Evolutionary conservation across 768 basidiomycete species (phyloP).

Genomic region (Cyclocybe cylindracea): DNA sequence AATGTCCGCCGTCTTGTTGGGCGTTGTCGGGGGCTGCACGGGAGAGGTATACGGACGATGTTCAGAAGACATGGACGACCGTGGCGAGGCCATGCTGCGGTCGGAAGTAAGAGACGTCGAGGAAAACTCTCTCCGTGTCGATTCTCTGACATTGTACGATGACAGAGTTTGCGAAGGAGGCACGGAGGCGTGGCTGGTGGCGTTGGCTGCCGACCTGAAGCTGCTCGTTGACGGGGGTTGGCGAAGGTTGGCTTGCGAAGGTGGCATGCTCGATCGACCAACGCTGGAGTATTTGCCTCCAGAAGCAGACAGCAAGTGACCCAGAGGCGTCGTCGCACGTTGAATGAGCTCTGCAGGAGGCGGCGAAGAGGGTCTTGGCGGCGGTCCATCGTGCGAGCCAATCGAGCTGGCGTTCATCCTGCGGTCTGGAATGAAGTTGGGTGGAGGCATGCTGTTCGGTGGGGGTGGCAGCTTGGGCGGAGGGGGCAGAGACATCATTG

Average conservation of each 20-base stretch:
- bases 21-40: slow-evolving; percentile 41
- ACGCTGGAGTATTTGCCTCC: slow-evolving; percentile 44
- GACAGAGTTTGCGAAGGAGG: slow-evolving; percentile 42
- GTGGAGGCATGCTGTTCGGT: slow-evolving; percentile 70
- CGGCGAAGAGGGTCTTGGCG: slow-evolving; percentile 88
- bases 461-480: slow-evolving; percentile 79
- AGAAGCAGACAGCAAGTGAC: slow-evolving; percentile 58
- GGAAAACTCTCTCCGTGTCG: slow-evolving; percentile 60
- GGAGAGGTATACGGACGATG: slow-evolving; percentile 44
- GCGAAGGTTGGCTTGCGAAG: slow-evolving; percentile 63
- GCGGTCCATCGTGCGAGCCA: slow-evolving; percentile 60
- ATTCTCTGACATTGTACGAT: slow-evolving; percentile 53
- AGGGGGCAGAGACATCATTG: slow-evolving; percentile 82
- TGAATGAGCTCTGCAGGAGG: slow-evolving; percentile 92
- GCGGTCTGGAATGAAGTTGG: slow-evolving; percentile 73
- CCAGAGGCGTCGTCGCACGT: slow-evolving; percentile 86
- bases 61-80: slow-evolving; percentile 84
- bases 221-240: slow-evolving; percentile 80
- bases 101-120: slow-evolving; percentile 72
- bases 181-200: slow-evolving; percentile 51
- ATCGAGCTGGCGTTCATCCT: slow-evolving; percentile 45
- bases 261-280: slow-evolving; percentile 71
- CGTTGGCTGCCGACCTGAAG: slow-evolving; percentile 74
- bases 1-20: slow-evolving; percentile 46
- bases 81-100: slow-evolving; percentile 64